Evolutionary conservation across 805 yeast species (phyloP).

Genomic region (Metschnikowia cubensis): DNA sequence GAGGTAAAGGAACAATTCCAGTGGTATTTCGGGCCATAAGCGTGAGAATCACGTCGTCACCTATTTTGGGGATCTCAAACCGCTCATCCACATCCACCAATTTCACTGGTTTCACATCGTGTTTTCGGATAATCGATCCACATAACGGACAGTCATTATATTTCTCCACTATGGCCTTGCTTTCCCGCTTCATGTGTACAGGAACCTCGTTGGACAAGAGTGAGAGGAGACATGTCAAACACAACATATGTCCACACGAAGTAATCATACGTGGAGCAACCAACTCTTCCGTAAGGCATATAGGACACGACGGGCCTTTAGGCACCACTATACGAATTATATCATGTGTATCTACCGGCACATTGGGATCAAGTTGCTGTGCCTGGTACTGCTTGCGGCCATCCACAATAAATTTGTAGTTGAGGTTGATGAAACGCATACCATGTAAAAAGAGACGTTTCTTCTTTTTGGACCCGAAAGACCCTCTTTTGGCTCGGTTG

Average conservation of each 20-base stretch:
- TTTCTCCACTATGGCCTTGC: constrained; percentile 38
- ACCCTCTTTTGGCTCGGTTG: constrained; percentile 1
- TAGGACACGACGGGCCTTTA: constrained; percentile 80
- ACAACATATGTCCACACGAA: constrained; percentile 89
- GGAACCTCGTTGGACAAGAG: constrained; percentile 57
- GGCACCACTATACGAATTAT: constrained; percentile 75
- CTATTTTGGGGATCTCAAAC: constrained; percentile 54
- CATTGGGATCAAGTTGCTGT: constrained; percentile 70
- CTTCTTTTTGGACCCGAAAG: constrained; percentile 11
- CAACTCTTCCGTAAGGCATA: constrained; percentile 79
- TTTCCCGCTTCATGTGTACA: constrained; percentile 32
- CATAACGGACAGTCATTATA: constrained; percentile 81
- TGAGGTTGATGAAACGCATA: constrained; percentile 71
- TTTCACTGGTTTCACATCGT: constrained; percentile 64
- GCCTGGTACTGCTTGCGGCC: constrained; percentile 49
- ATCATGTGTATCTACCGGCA: constrained; percentile 57
- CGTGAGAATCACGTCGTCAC: constrained; percentile 54
- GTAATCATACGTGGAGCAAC: constrained; percentile 90
- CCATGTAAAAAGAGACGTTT: constrained; percentile 50
- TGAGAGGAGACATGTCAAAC: constrained; percentile 75
- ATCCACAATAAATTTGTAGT: constrained; percentile 80
- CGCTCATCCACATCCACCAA: constrained; percentile 46
- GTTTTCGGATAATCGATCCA: constrained; percentile 47
- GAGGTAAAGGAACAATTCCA: constrained; percentile 48
- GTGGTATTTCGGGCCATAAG: constrained; percentile 52